Evolutionary conservation across 148 eudicot genomes (phyloP), one percentile per base, ranked within the genome.

Genomic region (Cornus florida): DNA sequence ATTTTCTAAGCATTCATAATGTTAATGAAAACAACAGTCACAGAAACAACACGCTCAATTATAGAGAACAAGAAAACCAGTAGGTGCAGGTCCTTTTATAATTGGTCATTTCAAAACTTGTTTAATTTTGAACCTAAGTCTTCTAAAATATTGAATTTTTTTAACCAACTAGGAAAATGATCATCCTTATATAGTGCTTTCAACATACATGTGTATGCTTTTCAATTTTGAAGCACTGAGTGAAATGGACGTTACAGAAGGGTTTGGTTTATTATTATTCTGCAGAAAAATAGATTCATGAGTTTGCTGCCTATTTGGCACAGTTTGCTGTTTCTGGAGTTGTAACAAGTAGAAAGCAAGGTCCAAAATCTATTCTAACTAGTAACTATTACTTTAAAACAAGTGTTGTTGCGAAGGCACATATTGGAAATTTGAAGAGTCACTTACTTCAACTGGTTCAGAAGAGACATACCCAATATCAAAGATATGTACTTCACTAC

Each of bases 391-490:
- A 20, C 33, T 16, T 20, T n/a, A 35, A 35, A 35, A 35, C 8
- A 77, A 43, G 13, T 9, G 39, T 20, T 10, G 5, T 50, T 12
- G 12, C 19, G 28, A 53, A 77, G 53, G 72, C 46, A 20, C 43
- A 1, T 65, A 22, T 39, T 59, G 5, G 28, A 79, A 50, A 17
- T 35, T 10, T 4, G 53, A 10, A 60, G 35, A 74, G 71, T 78
- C 79, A 77, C 89, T 83, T 86, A 89, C 97, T 83, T 92, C 89
- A 80, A 87, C 77, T 20, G 97, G 99, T 69, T 93, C 88, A 4
- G 93, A 83, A 73, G 97, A 92, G 79, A 85, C 76, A 77, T 88
- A 93, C 46, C 93, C 94, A 79, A 93, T 89, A 83, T 95, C 99
- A 80, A 85, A 95, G 72, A 95, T 90, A 64, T 67, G 82, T 33